Base-by-base conservation (phyloP, 306 rosid genomes). In the Ziziphus jujuba region DNA sequence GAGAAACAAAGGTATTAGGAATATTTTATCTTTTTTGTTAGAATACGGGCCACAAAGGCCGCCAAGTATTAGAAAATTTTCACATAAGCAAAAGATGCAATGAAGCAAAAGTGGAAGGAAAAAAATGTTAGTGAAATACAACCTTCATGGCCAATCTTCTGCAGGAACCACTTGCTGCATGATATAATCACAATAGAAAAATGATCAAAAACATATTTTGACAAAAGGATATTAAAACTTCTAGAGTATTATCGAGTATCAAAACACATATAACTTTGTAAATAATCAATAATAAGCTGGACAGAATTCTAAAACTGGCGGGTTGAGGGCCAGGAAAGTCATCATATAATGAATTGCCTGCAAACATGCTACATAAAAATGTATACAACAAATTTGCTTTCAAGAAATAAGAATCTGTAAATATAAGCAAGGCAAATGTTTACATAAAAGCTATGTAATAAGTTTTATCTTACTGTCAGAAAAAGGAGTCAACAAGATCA, bases 161-260 rank as follows among this genome's bases (percentile, higher is more conserved):
- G 89, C 78, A 93, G 82, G 89, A 93, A 93, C 98, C 98, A 93
- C 71, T 93, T 93, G 81, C 98, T 93, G 98, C 90, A 80, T 48
- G 20, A 61, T 67, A 76, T 40, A 76, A 64, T 43, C 50, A 72
- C 38, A 66, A 9, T 59, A 78, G 72, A 59, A 16, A 80, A 74
- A 78, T 53, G 62, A 69, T 61, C 59, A 61, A 16, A 50, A 50
- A 7, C 22, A 50, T 20, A 50, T 19, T 22, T 7, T 36, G 10
- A 15, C 28, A 19, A 64, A 20, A 49, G 31, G 2, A 21, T 34
- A 67, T 47, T 28, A 24, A 71, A 56, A 48, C 50, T 47, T 56
- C 70, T 44, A 24, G 34, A 64, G 22, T 69, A 19, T 67, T 53
- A 11, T 20, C 62, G 19, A 45, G 52, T 54, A 66, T 33, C 52